Conservation (phyloP, 805 yeast species). For the Torulaspora gathmanii region DNA sequence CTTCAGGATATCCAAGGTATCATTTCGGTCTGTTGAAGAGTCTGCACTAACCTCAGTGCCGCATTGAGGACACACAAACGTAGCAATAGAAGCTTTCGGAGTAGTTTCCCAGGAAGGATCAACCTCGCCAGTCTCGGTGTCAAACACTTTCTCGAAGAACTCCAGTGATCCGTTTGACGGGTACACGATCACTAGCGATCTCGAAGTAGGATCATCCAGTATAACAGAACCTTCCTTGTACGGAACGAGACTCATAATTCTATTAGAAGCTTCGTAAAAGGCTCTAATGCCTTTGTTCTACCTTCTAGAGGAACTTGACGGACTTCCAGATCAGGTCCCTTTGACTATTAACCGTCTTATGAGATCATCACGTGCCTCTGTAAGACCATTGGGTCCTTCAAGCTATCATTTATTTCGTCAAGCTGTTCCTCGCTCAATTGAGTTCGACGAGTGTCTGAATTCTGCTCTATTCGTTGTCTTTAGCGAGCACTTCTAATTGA, state of each 20-base stretch:
- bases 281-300: neutral
- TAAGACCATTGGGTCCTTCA: neutral
- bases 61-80: constrained; percentile 32
- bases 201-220: constrained; percentile 28
- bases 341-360: neutral
- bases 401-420: no score
- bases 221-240: constrained; percentile 28
- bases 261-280: neutral
- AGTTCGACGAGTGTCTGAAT: no score
- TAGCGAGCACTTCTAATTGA: neutral
- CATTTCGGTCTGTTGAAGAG: neutral
- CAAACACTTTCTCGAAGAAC: constrained; percentile 19
- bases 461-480: no score
- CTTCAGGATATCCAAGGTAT: neutral
- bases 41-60: constrained; percentile 26
- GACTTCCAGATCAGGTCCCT: neutral
- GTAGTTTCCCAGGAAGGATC: constrained; percentile 3
- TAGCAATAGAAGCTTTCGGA: constrained; percentile 18
- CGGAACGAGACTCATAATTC: constrained; percentile 30
- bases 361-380: neutral
- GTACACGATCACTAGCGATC: constrained; percentile 31
- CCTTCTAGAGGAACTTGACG: neutral
- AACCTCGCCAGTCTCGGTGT: constrained; percentile 7
- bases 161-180: constrained; percentile 27
- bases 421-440: no score